Base-by-base conservation (phyloP, 768 basidiomycete genomes). In the Pleurotus giganteus region DNA sequence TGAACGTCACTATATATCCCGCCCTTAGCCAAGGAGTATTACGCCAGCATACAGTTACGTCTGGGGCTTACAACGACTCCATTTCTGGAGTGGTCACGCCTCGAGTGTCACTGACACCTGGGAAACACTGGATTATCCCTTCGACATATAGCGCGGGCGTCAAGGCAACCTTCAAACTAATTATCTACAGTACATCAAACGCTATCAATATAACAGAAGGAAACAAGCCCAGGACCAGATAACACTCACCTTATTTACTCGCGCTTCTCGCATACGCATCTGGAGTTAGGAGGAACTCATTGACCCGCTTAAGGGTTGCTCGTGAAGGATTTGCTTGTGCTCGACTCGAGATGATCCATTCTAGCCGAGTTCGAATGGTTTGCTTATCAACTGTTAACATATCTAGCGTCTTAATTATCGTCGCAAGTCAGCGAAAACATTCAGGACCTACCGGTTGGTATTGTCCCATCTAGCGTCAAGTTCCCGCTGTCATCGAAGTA, bases 291-390 rank as follows among this genome's bases (percentile, higher is more conserved):
- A 91, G 67, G 59, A 79, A 89, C 59, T 88, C 84, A 63, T 94
- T 92, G 42, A 91, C 81, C 12, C 85, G 72, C 67, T 91, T 91
- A 56, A 98, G 75, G 7, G 89, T 91, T 13, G 83, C 77, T 37
- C 94, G 80, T 8, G 90, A 85, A 0, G 96, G 95, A 65, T 97
- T 98, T 3, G 86, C 88, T 52, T 75, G 73, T 4, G 90, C 88
- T 49, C 79, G 72, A 59, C 83, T 86, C 17, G 86, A 75, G 55
- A 94, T 88, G 45, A 98, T 83, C 91, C 90, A 93, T 65, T 98
- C 87, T 31, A 98, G 74, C 15, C 93, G 79, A 11, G 75, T 85
- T 9, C 83, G 81, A 58, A 98, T 82, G 11, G 77, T 69, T 17
- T 75, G 68, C 66, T 97, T 97, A 59, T 74, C 77, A 19, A 57